phyloP scores from a whole-genome alignment of 2,329 filamentous ascomycete genomes.

The Penicillium polonicum region DNA sequence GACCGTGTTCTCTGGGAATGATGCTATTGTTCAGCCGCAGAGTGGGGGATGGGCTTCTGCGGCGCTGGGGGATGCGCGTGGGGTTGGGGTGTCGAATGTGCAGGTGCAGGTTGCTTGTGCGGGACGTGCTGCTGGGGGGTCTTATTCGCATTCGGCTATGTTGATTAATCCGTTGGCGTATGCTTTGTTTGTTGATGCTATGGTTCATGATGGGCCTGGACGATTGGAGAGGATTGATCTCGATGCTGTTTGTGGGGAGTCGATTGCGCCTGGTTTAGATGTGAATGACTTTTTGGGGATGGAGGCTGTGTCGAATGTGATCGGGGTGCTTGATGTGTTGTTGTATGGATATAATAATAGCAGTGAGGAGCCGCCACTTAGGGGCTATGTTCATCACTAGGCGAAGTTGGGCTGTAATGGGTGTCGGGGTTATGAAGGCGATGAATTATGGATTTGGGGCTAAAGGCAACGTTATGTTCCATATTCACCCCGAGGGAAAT shows the following conservation, averaged over 20 bases:
- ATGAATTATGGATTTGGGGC: not conserved
- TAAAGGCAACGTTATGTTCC: not conserved
- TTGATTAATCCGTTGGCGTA: slow-evolving; percentile 2
- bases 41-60: slow-evolving; percentile 1
- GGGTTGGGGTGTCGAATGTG: slow-evolving; percentile 2
- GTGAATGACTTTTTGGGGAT: not conserved
- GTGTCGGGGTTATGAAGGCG: not conserved
- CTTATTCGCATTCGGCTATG: slow-evolving; percentile 6
- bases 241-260: not conserved
- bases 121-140: not conserved
- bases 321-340: slow-evolving; percentile 1
- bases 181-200: slow-evolving; percentile 9
- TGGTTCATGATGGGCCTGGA: slow-evolving; percentile 7
- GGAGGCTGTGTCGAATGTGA: slow-evolving; percentile 3
- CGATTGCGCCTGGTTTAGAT: slow-evolving; percentile 1
- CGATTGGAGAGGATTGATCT: slow-evolving; percentile 4
- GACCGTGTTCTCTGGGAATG: not conserved
- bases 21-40: slow-evolving; percentile 3
- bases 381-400: not conserved
- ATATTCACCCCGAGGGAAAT: not conserved
- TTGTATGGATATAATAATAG: not conserved
- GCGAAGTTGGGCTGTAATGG: too few species aligned
- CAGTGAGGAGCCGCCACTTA: not conserved
- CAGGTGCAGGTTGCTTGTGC: slow-evolving; percentile 5
- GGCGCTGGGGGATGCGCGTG: not conserved